Evolutionary conservation across 805 yeast genomes (phyloP).

Genomic region (Ogataea salicorniae): DNA sequence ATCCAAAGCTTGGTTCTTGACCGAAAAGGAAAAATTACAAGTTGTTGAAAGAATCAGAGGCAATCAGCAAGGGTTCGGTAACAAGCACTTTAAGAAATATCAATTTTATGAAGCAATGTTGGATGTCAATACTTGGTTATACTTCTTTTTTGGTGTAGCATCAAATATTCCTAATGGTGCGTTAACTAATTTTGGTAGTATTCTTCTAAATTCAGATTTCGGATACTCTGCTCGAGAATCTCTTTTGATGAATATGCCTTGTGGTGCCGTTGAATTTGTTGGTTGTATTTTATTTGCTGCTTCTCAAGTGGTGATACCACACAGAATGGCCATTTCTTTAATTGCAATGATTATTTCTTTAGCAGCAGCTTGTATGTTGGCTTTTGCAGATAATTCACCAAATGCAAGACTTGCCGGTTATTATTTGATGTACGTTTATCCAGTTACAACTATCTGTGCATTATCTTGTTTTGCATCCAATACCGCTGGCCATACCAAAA

Average conservation of each 20-base stretch:
- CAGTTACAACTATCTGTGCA: conserved; percentile 25
- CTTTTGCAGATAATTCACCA: conserved; percentile 13
- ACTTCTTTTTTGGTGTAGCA: conserved; percentile 26
- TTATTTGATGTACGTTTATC: conserved; percentile 23
- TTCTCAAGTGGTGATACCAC: conserved; percentile 20
- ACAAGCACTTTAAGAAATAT: conserved; percentile 22
- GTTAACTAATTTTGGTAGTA: conserved; percentile 39
- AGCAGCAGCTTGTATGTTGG: conserved; percentile 29
- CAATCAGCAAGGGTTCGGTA: conserved; percentile 23
- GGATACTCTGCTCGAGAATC: conserved; percentile 6
- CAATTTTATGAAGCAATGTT: conserved; percentile 26
- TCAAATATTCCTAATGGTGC: conserved; percentile 32
- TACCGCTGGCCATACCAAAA: conserved; percentile 56
- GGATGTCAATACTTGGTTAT: conserved; percentile 38
- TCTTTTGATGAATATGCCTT: conserved; percentile 23
- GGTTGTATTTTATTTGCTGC: conserved; percentile 30
- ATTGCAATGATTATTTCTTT: conserved; percentile 12
- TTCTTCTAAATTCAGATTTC: neutral
- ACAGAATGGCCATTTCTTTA: conserved; percentile 20
- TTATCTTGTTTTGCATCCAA: conserved; percentile 29
- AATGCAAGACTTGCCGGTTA: conserved; percentile 25
- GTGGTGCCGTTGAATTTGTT: conserved; percentile 29
- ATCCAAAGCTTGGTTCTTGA: conserved; percentile 35
- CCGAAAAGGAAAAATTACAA: conserved; percentile 30
- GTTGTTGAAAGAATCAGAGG: conserved; percentile 28